A percentile compares a stretch with the other conserved stretches of the same genome.
phyloP scores from a whole-genome alignment of 1,284 basidiomycete genomes.

The Puccinia horiana region DNA sequence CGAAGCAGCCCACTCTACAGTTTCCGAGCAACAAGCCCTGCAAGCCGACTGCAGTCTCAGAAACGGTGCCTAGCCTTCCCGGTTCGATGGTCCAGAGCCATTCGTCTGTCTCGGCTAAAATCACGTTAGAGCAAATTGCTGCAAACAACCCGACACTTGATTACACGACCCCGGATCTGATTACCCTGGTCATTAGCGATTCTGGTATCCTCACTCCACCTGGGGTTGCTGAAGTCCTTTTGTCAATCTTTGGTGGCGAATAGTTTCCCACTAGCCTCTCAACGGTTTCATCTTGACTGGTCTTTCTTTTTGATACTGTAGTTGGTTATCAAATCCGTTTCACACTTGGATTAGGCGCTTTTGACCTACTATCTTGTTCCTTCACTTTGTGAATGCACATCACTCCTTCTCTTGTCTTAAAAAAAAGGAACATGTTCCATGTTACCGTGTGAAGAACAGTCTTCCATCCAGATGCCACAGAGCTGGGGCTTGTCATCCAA shows the following conservation, averaged over 20 bases:
- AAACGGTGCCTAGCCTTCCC: neutral
- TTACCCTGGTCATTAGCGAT: conserved; percentile 85
- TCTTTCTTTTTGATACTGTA: neutral
- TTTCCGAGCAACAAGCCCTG: conserved; percentile 4
- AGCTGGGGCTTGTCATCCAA: too few relatives aligned
- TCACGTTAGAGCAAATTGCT: conserved; percentile 55
- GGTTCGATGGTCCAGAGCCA: conserved; percentile 1
- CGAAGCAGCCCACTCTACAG: conserved; percentile 24
- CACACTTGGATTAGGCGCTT: too few relatives aligned
- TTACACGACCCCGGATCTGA: conserved; percentile 64
- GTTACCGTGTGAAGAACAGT: too few relatives aligned
- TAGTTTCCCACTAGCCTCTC: neutral
- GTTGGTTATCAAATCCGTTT: too few relatives aligned
- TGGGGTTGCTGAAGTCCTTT: conserved; percentile 84
- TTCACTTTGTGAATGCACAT: too few relatives aligned
- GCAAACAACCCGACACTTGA: conserved; percentile 61
- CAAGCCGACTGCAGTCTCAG: neutral
- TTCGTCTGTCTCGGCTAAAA: neutral
- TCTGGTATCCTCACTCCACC: conserved; percentile 87
- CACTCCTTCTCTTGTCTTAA: too few relatives aligned
- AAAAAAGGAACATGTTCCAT: too few relatives aligned
- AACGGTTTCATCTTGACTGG: neutral
- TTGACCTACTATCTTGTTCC: too few relatives aligned
- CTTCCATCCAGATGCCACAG: too few relatives aligned
- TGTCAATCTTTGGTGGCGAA: conserved; percentile 72